Percentiles rank a stretch among this genome's conserved stretches.
phyloP scores from a whole-genome alignment of 2,329 filamentous ascomycete species.

The Alternaria triticimaculans region DNA sequence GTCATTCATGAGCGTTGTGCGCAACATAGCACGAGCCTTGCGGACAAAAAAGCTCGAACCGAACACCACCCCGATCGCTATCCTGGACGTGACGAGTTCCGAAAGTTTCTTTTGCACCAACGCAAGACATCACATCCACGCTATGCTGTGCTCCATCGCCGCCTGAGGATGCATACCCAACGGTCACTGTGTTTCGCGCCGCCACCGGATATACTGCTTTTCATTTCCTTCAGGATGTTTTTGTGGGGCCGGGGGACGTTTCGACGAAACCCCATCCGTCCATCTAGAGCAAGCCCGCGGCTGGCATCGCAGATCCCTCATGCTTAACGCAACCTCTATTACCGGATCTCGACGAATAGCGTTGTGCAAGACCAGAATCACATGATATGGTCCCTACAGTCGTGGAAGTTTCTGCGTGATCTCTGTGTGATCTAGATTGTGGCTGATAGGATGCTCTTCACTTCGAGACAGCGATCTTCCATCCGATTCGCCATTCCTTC shows the following conservation, averaged over 20 bases:
- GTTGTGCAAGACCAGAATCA: not conserved
- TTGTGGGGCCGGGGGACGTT: slow-evolving; percentile 16
- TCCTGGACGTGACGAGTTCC: not conserved
- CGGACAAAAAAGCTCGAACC: not conserved
- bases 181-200: slow-evolving; percentile 3
- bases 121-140: not conserved
- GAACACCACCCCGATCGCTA: not conserved
- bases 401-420: not conserved
- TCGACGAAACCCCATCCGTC: slow-evolving; percentile 14
- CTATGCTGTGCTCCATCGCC: slow-evolving; percentile 20
- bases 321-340: slow-evolving; percentile 29
- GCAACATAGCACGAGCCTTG: slow-evolving; percentile 9
- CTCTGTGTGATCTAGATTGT: not conserved
- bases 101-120: slow-evolving; percentile 5
- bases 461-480: not conserved
- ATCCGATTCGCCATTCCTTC: not conserved
- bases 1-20: not conserved
- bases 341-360: slow-evolving; percentile 14
- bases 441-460: not conserved
- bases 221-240: slow-evolving; percentile 15
- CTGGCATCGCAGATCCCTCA: slow-evolving; percentile 19
- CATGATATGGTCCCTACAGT: not conserved
- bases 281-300: not conserved
- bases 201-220: slow-evolving; percentile 10
- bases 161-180: slow-evolving; percentile 8